Percentiles rank a stretch among this genome's conserved stretches.
Evolutionary conservation across 2,329 filamentous ascomycete genomes (phyloP).

Genomic region (Trichoderma aggressivum): DNA sequence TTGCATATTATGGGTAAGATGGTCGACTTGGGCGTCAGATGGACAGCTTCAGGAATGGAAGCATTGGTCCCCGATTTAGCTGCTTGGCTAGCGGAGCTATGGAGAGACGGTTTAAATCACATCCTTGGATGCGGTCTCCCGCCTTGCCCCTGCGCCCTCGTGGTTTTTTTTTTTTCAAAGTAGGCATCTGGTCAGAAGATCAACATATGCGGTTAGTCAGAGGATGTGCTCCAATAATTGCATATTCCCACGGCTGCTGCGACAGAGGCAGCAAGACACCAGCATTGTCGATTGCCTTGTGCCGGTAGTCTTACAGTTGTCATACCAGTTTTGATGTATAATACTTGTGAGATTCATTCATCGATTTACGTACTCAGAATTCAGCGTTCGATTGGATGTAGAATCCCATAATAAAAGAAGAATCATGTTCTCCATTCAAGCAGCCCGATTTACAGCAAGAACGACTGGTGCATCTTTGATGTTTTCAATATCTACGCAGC

Average conservation of each 20-base stretch:
- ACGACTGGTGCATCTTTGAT: background rate
- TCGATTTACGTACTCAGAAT: background rate
- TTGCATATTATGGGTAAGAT: slow-evolving; percentile 11
- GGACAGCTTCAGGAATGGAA: background rate
- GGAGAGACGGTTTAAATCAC: background rate
- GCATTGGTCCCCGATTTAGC: slow-evolving; percentile 4
- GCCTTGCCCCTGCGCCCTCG: background rate
- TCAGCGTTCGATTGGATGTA: background rate
- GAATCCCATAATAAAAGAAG: background rate
- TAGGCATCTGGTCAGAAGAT: slow-evolving; percentile 9
- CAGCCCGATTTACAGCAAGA: background rate
- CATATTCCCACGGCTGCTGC: background rate
- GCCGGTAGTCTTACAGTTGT: background rate
- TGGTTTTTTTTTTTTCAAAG: background rate
- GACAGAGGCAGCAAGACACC: background rate
- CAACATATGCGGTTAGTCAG: slow-evolving; percentile 6
- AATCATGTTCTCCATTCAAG: background rate
- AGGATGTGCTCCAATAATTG: background rate
- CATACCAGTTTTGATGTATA: background rate
- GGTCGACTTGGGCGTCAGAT: background rate
- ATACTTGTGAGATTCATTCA: background rate
- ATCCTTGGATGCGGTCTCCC: background rate
- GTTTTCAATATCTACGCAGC: background rate
- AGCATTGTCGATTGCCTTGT: background rate
- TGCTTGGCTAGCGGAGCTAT: background rate